Conservation (phyloP, 2,329 filamentous ascomycete species). For the Fusarium illudens region DNA sequence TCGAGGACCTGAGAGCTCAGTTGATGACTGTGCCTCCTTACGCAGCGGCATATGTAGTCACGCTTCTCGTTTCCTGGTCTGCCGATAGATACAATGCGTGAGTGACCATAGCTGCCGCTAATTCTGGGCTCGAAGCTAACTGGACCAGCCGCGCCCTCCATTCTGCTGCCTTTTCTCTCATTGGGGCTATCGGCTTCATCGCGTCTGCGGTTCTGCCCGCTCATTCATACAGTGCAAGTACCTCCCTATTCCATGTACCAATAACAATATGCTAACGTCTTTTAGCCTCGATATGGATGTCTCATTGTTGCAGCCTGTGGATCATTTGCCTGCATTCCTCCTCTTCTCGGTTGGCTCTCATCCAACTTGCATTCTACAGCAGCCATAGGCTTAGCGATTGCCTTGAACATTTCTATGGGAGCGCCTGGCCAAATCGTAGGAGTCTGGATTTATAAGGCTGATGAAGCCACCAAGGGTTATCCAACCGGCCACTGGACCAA, state of each 20-base stretch:
- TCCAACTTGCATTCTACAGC: slow-evolving; percentile 71
- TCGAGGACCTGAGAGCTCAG: slow-evolving; percentile 58
- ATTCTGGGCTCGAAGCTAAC: neutral
- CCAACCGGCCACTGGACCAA: slow-evolving; percentile 75
- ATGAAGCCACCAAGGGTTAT: slow-evolving; percentile 67
- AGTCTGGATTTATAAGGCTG: slow-evolving; percentile 75
- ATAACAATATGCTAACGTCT: neutral
- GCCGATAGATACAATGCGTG: slow-evolving; percentile 65
- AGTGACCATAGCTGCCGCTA: neutral
- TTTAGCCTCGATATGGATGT: slow-evolving; percentile 66
- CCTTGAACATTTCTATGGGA: slow-evolving; percentile 69
- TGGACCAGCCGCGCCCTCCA: slow-evolving; percentile 47
- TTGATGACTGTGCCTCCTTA: slow-evolving; percentile 71
- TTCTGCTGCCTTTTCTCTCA: slow-evolving; percentile 50
- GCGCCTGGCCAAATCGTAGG: slow-evolving; percentile 75
- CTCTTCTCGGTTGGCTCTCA: slow-evolving; percentile 71
- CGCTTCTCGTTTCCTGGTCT: slow-evolving; percentile 58
- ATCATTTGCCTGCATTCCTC: slow-evolving; percentile 71
- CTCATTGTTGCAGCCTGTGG: slow-evolving; percentile 71
- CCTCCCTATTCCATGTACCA: accelerated
- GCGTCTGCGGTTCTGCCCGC: slow-evolving; percentile 68
- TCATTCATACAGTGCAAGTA: slow-evolving; percentile 55
- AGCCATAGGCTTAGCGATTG: slow-evolving; percentile 70
- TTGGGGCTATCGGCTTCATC: slow-evolving; percentile 61
- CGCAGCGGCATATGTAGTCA: slow-evolving; percentile 60